These are phyloP conservation scores for Phytophthora cryptogea DNA, from an alignment of 352 stramenopile genomes.

Conservation along the genomic window DNA sequence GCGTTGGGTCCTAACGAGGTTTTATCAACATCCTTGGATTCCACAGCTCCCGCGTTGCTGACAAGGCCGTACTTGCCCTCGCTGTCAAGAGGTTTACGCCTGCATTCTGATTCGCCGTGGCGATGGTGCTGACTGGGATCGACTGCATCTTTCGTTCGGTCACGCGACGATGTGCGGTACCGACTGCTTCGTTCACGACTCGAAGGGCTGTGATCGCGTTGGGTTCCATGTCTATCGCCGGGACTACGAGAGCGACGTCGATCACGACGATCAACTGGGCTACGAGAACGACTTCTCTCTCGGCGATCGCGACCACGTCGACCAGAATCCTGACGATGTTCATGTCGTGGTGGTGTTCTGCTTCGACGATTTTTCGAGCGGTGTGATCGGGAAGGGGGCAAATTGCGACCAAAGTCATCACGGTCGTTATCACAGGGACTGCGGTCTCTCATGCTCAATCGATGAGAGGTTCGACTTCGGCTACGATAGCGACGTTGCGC, in stretches of 20 bases:
- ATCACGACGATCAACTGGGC: conserved; percentile 6
- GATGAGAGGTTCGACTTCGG: conserved; percentile 23
- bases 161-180: conserved; percentile 11
- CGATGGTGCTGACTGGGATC: conserved; percentile 2
- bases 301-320: conserved; percentile 12
- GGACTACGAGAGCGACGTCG: conserved; percentile 23
- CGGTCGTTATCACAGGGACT: conserved; percentile 12
- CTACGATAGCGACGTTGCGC: conserved; percentile 9
- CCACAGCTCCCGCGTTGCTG: conserved; percentile 52
- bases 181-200: conserved; percentile 15
- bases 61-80: conserved; percentile 73
- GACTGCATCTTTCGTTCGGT: conserved; percentile 7
- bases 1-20: conserved; percentile 76
- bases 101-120: conserved; percentile 22
- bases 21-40: conserved; percentile 78
- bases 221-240: neutral
- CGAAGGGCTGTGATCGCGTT: conserved; percentile 8
- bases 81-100: conserved; percentile 26
- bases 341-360: conserved; percentile 22
- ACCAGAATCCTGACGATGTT: neutral
- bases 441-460: conserved; percentile 1
- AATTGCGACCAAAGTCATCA: conserved; percentile 35
- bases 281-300: conserved; percentile 28
- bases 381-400: conserved; percentile 5
- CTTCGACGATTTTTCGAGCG: conserved; percentile 11